These are phyloP conservation scores for Ceratocystis harringtonii DNA, from an alignment of 2,329 filamentous ascomycete species.

Conservation along the genomic window DNA sequence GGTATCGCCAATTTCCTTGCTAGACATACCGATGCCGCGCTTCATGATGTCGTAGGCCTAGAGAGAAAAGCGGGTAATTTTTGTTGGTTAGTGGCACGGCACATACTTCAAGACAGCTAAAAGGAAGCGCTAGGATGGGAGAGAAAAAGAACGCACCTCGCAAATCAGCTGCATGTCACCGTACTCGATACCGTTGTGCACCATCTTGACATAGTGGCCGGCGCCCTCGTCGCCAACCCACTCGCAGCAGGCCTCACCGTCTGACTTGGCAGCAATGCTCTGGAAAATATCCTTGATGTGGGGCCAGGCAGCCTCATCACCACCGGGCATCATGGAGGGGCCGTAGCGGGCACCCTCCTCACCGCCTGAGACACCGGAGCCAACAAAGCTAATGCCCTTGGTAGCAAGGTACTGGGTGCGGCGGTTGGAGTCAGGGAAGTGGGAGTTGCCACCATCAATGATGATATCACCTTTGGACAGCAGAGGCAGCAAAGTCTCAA, in stretches of 20 bases:
- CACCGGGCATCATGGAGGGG: constrained; percentile 96
- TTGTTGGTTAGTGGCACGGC: too few species aligned
- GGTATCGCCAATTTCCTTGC: constrained; percentile 93
- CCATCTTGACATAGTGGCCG: constrained; percentile 99
- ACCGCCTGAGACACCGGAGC: constrained; percentile 93
- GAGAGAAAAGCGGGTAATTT: neutral
- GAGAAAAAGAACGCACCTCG: constrained; percentile 47
- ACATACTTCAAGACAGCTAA: too few species aligned
- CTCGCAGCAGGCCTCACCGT: constrained; percentile 94
- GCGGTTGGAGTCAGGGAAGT: constrained; percentile 98
- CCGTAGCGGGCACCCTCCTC: constrained; percentile 98
- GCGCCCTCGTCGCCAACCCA: constrained; percentile 99
- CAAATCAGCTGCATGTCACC: constrained; percentile 99
- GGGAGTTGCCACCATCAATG: constrained; percentile 98
- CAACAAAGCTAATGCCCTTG: constrained; percentile 93
- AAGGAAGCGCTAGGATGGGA: neutral
- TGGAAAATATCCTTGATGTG: constrained; percentile 99
- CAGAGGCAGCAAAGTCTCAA: constrained; percentile 78
- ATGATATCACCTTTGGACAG: constrained; percentile 87
- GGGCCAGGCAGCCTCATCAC: constrained; percentile 95
- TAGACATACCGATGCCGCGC: constrained; percentile 74
- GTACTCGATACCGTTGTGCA: constrained; percentile 99
- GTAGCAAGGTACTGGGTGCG: constrained; percentile 70
- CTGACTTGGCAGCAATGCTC: constrained; percentile 92
- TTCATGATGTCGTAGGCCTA: constrained; percentile 99